phyloP scores from a whole-genome alignment of 2,329 filamentous ascomycete species.

The Botryotinia narcissicola region DNA sequence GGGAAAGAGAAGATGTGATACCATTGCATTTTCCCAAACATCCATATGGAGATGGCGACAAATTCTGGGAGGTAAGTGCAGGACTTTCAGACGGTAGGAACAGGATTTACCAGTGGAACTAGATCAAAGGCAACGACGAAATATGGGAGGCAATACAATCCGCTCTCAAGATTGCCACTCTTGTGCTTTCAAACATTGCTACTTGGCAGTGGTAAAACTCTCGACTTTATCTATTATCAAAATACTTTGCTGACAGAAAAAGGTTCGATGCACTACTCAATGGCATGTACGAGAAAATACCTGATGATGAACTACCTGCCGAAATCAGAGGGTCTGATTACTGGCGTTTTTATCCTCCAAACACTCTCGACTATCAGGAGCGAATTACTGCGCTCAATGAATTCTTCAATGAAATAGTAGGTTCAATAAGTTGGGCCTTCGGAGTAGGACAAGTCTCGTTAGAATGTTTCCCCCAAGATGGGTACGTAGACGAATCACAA shows the following conservation, averaged over 20 bases:
- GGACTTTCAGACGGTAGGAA: background rate
- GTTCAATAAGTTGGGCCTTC: background rate
- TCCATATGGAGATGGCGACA: constrained; percentile 2
- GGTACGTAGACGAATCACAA: background rate
- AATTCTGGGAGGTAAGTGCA: background rate
- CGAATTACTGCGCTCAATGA: background rate
- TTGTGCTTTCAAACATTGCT: background rate
- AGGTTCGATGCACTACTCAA: constrained; percentile 5
- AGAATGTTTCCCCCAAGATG: background rate
- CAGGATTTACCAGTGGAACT: background rate
- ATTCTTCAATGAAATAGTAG: background rate
- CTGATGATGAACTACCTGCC: background rate
- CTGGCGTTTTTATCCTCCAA: background rate
- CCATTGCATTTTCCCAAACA: background rate
- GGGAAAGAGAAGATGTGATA: background rate
- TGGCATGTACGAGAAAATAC: background rate
- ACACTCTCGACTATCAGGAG: background rate
- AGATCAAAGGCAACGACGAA: background rate
- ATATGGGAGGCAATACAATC: constrained; percentile 4
- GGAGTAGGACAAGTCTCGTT: background rate
- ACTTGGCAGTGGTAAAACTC: background rate
- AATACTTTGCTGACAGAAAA: background rate
- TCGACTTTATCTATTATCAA: background rate
- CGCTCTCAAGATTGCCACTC: background rate
- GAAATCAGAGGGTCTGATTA: background rate